Evolutionary conservation across 2,329 filamentous ascomycete genomes (phyloP).

Genomic region (Apiospora rasikravindrae): DNA sequence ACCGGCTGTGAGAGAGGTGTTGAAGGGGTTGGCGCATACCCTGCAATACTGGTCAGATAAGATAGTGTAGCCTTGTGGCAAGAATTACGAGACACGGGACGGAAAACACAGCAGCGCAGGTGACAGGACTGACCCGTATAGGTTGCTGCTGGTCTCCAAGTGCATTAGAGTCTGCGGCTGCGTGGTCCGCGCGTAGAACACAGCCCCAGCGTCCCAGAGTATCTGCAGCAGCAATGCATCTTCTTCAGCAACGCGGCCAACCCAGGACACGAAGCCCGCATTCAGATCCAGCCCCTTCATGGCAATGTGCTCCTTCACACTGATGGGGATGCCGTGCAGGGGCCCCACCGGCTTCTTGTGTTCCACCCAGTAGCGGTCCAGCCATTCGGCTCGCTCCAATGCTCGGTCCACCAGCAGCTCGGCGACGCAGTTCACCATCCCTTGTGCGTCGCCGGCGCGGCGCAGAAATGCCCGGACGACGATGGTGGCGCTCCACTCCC

Average conservation of each 20-base stretch:
- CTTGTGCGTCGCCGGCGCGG: slow-evolving; percentile 58
- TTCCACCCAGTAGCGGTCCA: slow-evolving; percentile 31
- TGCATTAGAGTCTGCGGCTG: slow-evolving; percentile 61
- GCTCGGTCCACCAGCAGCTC: slow-evolving; percentile 33
- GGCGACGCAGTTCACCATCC: slow-evolving; percentile 41
- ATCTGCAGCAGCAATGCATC: slow-evolving; percentile 55
- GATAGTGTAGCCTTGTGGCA: too few relatives aligned
- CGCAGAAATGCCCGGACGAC: slow-evolving; percentile 60
- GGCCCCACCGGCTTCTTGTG: slow-evolving; percentile 32
- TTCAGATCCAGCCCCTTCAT: slow-evolving; percentile 54
- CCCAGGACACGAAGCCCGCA: slow-evolving; percentile 55
- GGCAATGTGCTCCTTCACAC: slow-evolving; percentile 57
- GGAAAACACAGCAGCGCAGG: neutral
- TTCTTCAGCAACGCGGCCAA: slow-evolving; percentile 48
- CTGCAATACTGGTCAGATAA: slow-evolving; percentile 34
- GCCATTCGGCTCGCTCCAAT: slow-evolving; percentile 31
- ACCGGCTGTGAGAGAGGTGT: slow-evolving; percentile 54
- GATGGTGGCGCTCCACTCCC: slow-evolving; percentile 46
- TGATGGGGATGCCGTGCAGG: slow-evolving; percentile 44
- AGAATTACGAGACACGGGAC: neutral
- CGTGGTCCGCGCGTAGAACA: slow-evolving; percentile 59
- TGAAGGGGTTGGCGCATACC: slow-evolving; percentile 59
- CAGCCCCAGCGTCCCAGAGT: slow-evolving; percentile 51
- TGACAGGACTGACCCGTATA: slow-evolving; percentile 47
- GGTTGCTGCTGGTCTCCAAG: slow-evolving; percentile 54